Percentiles rank a stretch among this genome's conserved stretches.
These are phyloP conservation scores for Phytophthora palmivora DNA, from an alignment of 352 stramenopile species.

Conservation along the genomic window DNA sequence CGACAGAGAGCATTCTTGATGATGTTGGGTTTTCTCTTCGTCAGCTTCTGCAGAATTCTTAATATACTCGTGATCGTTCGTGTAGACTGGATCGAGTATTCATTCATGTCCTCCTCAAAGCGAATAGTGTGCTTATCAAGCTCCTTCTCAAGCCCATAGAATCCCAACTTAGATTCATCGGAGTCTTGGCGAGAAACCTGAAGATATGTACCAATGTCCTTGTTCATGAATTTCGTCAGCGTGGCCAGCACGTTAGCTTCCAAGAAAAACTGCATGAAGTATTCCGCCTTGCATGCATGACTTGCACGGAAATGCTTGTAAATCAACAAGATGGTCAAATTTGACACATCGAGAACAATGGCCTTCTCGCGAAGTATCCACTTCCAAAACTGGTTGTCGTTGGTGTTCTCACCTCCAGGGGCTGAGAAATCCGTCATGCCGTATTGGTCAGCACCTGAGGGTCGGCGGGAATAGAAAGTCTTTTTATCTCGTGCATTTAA, in stretches of 20 bases:
- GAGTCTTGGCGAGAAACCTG: constrained; percentile 69
- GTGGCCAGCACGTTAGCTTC: constrained; percentile 77
- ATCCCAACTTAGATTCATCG: constrained; percentile 59
- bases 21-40: constrained; percentile 85
- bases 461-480: constrained; percentile 74
- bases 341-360: constrained; percentile 79
- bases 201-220: constrained; percentile 81
- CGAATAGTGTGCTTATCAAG: constrained; percentile 64
- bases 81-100: constrained; percentile 72
- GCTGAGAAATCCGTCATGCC: constrained; percentile 56
- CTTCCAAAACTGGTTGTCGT: constrained; percentile 80
- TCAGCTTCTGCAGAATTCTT: constrained; percentile 83
- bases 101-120: constrained; percentile 73
- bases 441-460: constrained; percentile 61
- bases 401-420: constrained; percentile 44
- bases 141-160: constrained; percentile 68
- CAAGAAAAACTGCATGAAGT: constrained; percentile 84
- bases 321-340: constrained; percentile 66
- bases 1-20: constrained; percentile 85
- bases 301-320: constrained; percentile 83
- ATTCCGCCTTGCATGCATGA: constrained; percentile 80
- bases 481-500: constrained; percentile 83
- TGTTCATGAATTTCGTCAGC: constrained; percentile 90
- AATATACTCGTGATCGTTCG: constrained; percentile 82
- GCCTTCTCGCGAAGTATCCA: constrained; percentile 86